A percentile compares a stretch with the other conserved stretches of the same genome.
These are phyloP conservation scores for Aspergillus piperis DNA, from an alignment of 2,329 filamentous ascomycete genomes.

Conservation along the genomic window DNA sequence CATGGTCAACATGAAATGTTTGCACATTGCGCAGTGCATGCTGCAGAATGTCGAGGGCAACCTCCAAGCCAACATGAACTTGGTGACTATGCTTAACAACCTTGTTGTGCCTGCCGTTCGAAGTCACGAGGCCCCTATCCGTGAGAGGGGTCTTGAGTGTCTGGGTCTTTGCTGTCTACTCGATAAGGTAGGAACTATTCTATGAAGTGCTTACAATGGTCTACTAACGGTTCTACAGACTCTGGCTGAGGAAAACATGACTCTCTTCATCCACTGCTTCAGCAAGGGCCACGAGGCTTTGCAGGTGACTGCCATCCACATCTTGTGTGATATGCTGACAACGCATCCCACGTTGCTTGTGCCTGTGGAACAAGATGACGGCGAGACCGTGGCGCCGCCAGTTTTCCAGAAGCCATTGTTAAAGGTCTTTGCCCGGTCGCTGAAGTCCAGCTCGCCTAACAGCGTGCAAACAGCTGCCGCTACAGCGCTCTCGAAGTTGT, in stretches of 20 bases:
- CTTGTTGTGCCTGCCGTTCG: conserved; percentile 93
- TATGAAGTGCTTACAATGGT: not conserved
- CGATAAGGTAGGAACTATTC: conserved; percentile 62
- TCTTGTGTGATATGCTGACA: conserved; percentile 88
- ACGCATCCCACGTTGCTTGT: conserved; percentile 81
- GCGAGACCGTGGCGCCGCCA: conserved; percentile 52
- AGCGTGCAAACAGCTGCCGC: conserved; percentile 80
- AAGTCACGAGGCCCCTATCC: conserved; percentile 86
- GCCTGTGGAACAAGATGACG: conserved; percentile 45
- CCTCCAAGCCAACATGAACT: conserved; percentile 81
- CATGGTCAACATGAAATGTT: conserved; percentile 96
- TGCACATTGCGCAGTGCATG: conserved; percentile 97
- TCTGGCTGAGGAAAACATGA: conserved; percentile 87
- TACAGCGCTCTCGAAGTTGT: conserved; percentile 78
- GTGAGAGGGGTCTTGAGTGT: conserved; percentile 86
- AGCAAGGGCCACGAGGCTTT: conserved; percentile 86
- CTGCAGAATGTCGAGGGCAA: conserved; percentile 87
- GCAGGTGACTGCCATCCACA: conserved; percentile 87
- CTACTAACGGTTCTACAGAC: conserved; percentile 51
- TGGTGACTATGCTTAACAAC: conserved; percentile 98
- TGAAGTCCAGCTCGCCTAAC: conserved; percentile 69
- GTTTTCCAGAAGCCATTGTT: conserved; percentile 64
- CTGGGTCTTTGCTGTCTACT: conserved; percentile 88
- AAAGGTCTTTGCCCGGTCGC: conserved; percentile 81
- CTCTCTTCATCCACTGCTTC: conserved; percentile 94